Percentiles rank a stretch among this genome's conserved stretches.
These are phyloP conservation scores for Scalesia atractyloides DNA, from an alignment of 129 eudicot genomes.

Conservation along the genomic window DNA sequence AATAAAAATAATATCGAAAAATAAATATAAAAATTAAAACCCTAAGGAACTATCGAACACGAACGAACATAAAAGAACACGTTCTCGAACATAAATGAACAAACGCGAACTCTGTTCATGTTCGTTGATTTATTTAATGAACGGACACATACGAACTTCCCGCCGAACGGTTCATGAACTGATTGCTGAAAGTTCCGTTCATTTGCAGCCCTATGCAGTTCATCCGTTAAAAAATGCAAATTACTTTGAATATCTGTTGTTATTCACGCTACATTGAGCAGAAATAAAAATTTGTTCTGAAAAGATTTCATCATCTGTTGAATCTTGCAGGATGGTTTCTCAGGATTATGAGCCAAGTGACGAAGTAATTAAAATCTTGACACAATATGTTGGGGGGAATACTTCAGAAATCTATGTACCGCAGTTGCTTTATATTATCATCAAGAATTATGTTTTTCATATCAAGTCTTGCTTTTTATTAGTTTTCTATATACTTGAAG, in stretches of 20 bases:
- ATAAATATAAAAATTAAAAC: too few species aligned
- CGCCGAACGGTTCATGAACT: too few species aligned
- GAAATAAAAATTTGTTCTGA: not conserved
- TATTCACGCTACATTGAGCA: constrained; percentile 10
- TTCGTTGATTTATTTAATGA: too few species aligned
- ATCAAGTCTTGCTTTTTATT: constrained; percentile 20
- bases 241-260: constrained; percentile 4
- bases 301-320: constrained; percentile 17
- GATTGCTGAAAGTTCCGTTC: too few species aligned
- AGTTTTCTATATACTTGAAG: not conserved
- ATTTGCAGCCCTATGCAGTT: too few species aligned
- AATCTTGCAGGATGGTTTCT: constrained; percentile 63
- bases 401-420: constrained; percentile 70
- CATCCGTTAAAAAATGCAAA: too few species aligned
- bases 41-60: too few species aligned
- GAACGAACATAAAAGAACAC: too few species aligned
- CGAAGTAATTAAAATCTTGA: constrained; percentile 64
- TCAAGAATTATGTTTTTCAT: constrained; percentile 20
- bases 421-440: constrained; percentile 10
- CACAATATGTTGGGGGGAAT: constrained; percentile 67
- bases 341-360: constrained; percentile 63
- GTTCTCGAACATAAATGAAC: too few species aligned
- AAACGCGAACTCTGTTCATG: too few species aligned
- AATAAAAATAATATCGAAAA: too few species aligned
- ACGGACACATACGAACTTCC: too few species aligned